phyloP scores from a whole-genome alignment of 2,329 filamentous ascomycete species.

The Canariomyces notabilis region DNA sequence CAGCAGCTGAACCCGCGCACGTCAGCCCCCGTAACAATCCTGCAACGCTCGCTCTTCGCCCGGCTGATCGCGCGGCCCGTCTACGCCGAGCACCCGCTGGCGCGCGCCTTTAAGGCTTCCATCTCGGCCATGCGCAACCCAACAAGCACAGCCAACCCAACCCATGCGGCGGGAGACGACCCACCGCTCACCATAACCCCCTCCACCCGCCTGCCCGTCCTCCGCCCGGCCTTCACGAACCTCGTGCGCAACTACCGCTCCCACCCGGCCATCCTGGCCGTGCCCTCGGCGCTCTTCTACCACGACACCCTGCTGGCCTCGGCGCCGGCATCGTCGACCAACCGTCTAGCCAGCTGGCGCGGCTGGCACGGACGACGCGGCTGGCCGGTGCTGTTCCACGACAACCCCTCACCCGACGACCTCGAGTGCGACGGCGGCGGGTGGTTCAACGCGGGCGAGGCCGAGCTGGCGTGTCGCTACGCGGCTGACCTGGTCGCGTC shows the following conservation, averaged over 20 bases:
- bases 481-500: slow-evolving; percentile 10
- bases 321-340: background rate
- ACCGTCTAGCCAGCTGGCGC: slow-evolving; percentile 15
- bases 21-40: slow-evolving; percentile 12
- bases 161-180: no score
- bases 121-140: background rate
- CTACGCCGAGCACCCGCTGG: slow-evolving; percentile 24
- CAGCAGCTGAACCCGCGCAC: slow-evolving; percentile 24
- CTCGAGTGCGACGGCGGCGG: slow-evolving; percentile 22
- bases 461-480: slow-evolving; percentile 17
- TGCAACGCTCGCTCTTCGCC: slow-evolving; percentile 22
- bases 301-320: slow-evolving; percentile 21
- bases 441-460: slow-evolving; percentile 23
- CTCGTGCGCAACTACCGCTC: slow-evolving; percentile 26
- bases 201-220: slow-evolving; percentile 17
- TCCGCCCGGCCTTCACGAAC: slow-evolving; percentile 24
- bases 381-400: slow-evolving; percentile 23
- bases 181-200: slow-evolving; percentile 6
- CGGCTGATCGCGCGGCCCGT: slow-evolving; percentile 21
- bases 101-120: slow-evolving; percentile 14
- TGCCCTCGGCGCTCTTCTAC: slow-evolving; percentile 24
- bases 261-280: slow-evolving; percentile 24
- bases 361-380: slow-evolving; percentile 15
- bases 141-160: background rate
- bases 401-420: slow-evolving; percentile 20